These are phyloP conservation scores for Spiraea crenata DNA, from an alignment of 331 rosid species.

Conservation along the genomic window DNA sequence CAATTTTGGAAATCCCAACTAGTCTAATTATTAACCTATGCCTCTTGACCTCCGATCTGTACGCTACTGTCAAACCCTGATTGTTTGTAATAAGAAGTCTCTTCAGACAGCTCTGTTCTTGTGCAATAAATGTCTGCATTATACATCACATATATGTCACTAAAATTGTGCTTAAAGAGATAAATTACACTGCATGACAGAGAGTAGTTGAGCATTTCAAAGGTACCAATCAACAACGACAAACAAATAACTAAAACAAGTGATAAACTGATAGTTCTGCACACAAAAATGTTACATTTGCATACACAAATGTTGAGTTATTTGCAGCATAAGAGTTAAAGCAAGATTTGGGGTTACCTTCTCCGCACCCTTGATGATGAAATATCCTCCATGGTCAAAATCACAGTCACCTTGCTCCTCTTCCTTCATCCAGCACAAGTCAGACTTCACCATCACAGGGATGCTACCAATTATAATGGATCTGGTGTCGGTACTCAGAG, in stretches of 20 bases:
- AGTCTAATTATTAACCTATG: conserved; percentile 67
- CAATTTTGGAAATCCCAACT: conserved; percentile 44
- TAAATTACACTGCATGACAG: neutral
- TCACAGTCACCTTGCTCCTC: conserved; percentile 75
- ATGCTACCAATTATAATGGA: conserved; percentile 64
- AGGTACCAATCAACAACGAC: neutral
- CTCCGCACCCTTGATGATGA: conserved; percentile 89
- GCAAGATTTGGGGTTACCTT: conserved; percentile 49
- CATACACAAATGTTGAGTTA: conserved; percentile 5
- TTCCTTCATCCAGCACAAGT: conserved; percentile 84
- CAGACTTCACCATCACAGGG: conserved; percentile 94
- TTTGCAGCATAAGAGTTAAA: conserved; percentile 8
- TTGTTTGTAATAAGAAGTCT: conserved; percentile 67
- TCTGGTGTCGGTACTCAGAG: conserved; percentile 37
- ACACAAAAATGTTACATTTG: neutral
- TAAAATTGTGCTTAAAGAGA: neutral
- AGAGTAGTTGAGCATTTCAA: neutral
- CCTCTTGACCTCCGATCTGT: conserved; percentile 72
- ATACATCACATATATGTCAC: conserved; percentile 15
- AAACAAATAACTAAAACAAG: neutral
- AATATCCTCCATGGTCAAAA: conserved; percentile 90
- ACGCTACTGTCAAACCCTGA: conserved; percentile 64
- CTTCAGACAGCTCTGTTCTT: conserved; percentile 72
- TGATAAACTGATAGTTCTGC: neutral
- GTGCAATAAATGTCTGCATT: conserved; percentile 88